phyloP scores from a whole-genome alignment of 2,329 filamentous ascomycete genomes.

The Tothia fuscella region DNA sequence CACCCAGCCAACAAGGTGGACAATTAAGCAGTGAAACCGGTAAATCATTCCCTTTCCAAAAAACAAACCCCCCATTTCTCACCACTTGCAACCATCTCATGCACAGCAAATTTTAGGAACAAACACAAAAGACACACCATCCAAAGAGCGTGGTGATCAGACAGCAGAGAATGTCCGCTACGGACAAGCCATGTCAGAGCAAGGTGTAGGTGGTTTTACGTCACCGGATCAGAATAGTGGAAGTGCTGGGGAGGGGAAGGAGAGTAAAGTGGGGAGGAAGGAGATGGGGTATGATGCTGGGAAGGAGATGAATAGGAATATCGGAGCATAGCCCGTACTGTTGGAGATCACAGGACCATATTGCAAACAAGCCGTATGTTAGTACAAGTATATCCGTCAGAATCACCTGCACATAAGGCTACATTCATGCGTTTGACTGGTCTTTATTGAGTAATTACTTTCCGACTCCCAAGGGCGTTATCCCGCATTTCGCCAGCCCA shows the following conservation, averaged over 20 bases:
- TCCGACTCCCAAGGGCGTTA: too few species aligned
- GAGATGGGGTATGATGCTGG: slow-evolving; percentile 41
- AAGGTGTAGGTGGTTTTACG: slow-evolving; percentile 33
- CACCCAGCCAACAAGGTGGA: slow-evolving; percentile 42
- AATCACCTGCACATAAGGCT: too few species aligned
- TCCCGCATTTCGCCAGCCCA: too few species aligned
- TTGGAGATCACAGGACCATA: too few species aligned
- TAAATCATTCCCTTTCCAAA: slow-evolving; percentile 11
- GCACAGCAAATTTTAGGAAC: slow-evolving; percentile 7
- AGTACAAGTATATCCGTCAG: too few species aligned
- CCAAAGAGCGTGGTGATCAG: slow-evolving; percentile 28
- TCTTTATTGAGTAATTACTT: too few species aligned
- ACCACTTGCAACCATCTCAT: not conserved
- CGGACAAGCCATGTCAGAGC: slow-evolving; percentile 44
- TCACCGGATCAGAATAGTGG: slow-evolving; percentile 28
- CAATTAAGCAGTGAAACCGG: slow-evolving; percentile 39
- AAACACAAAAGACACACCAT: slow-evolving; percentile 13
- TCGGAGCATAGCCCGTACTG: slow-evolving; percentile 40
- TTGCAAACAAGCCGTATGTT: too few species aligned
- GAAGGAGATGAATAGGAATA: slow-evolving; percentile 32
- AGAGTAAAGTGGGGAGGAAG: slow-evolving; percentile 24
- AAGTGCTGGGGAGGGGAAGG: slow-evolving; percentile 27
- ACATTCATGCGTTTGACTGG: too few species aligned
- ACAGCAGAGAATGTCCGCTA: slow-evolving; percentile 42
- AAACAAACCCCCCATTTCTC: not conserved